Evolutionary conservation across 1,139 yeast genomes (phyloP).

Genomic region (Candida gigantensis): DNA sequence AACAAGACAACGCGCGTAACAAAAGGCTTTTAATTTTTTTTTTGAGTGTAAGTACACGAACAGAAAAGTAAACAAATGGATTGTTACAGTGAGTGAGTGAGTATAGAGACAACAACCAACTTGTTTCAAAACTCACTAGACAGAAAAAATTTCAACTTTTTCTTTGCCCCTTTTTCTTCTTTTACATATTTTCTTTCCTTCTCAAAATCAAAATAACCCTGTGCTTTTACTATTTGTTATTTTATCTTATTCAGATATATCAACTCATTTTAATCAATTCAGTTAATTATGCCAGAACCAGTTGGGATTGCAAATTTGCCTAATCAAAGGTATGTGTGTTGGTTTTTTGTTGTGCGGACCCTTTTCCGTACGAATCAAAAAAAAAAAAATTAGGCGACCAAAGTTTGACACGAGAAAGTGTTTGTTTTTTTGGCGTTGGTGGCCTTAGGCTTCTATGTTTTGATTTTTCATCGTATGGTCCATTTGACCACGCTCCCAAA

Average conservation of each 20-base stretch:
- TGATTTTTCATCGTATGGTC: background rate
- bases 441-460: background rate
- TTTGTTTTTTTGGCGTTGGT: background rate
- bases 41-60: no score
- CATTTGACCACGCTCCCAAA: background rate
- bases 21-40: background rate
- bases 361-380: no score
- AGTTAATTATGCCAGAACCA: conserved; percentile 44
- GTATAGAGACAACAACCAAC: no score
- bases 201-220: no score
- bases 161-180: background rate
- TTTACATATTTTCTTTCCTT: background rate
- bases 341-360: background rate
- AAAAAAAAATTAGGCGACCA: no score
- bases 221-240: no score
- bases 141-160: background rate
- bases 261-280: conserved; percentile 2
- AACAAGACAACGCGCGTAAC: background rate
- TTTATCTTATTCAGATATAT: no score
- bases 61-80: background rate
- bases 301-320: conserved; percentile 91
- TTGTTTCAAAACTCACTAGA: background rate
- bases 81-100: no score
- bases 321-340: conserved; percentile 71
- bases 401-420: conserved; percentile 4